Base-by-base conservation (phyloP, 2,329 filamentous ascomycete species). In the Canariomyces notabilis region DNA sequence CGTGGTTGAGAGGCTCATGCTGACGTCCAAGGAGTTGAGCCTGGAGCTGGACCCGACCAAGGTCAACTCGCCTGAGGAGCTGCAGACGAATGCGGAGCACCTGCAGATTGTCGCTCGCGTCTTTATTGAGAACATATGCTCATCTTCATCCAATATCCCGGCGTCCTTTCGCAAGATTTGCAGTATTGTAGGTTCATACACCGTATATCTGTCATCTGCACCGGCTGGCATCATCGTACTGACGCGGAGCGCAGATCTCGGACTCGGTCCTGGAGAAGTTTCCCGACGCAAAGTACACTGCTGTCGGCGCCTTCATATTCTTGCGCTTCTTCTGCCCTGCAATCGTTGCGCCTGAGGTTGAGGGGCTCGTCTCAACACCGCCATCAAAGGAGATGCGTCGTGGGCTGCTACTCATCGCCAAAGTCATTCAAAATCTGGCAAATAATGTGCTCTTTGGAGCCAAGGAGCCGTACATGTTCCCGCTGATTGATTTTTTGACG, bases 381-480 rank as follows among this genome's bases (percentile, higher is more conserved):
- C 82, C 81, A 5, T 81, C 81, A 1, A 85, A 84, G 60, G 81
- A 84, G 56, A 83, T 85, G 77, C 74, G 83, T 15, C 74, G 82
- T 44, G 82, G 82, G 4, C 69, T 86, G 5, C 70, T 86, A 22
- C 71, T 86, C 23, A 85, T 86, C 54, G 82, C 83, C 40, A 86
- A 86, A 59, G 77, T 86, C 48, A 77, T 86, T 18, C 83, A 86
- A 56, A 85, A 85, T 57, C 68, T 86, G 29, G 83, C 82, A 29
- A 86, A 86, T 57, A 86, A 86, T 48, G 82, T 85, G 21, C 68
- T 85, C 1, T 86, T 86, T 54, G 82, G 83, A 4, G 80, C 80
- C 26, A 86, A 86, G 61, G 82, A 86, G 59, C 79, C 80, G 3
- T 86, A 84, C 58, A 86, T 86, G 83, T 83, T 80, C 51, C 80